Evolutionary conservation across 805 yeast genomes (phyloP), one percentile per base, ranked within the genome.

Genomic region (Kregervanrija pseudodelftensis): DNA sequence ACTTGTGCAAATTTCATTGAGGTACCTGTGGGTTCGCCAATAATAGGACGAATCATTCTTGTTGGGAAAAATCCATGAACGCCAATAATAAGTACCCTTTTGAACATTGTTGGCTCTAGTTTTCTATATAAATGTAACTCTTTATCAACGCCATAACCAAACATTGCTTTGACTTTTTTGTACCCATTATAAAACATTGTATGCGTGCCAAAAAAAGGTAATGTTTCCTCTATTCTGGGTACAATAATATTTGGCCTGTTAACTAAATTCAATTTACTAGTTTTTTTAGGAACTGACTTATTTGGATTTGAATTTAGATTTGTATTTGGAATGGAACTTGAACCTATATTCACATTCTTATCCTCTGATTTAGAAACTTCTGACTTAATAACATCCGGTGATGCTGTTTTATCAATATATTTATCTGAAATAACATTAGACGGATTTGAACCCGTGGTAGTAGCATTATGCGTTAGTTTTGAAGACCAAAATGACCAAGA

Each of bases 31-130:
- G 99, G 99, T 50, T 90, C 89, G 2, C 99, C 99, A 42, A 91
- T 80, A 12, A 91, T 57, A 0, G 95, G 89, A 42, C 99, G 67
- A 9, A 93, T 70, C 73, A 88, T 80, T 50, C 76, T 78, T 1
- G 88, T 85, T 0, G 99, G 99, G 67, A 93, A 91, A 58, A 90
- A 91, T 1, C 99, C 99, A 66, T 91, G 99, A 1, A 91, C 90
- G 0, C 99, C 99, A 47, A 91, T 79, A 33, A 93, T 83, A 30
- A 91, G 73, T 0, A 85, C 85, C 50, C 80, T 78, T 46, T 76
- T 75, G 44, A 76, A 52, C 1, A 13, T 28, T 3, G 54, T 47
- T 0, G 68, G 56, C 8, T 43, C 39, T 9, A 17, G 22, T 34
- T 50, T 59, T 14, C 61, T 38, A 31, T 49, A 46, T 9, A 60